These are phyloP conservation scores for Sporothrix luriei DNA, from an alignment of 2,329 filamentous ascomycete species.

Conservation along the genomic window DNA sequence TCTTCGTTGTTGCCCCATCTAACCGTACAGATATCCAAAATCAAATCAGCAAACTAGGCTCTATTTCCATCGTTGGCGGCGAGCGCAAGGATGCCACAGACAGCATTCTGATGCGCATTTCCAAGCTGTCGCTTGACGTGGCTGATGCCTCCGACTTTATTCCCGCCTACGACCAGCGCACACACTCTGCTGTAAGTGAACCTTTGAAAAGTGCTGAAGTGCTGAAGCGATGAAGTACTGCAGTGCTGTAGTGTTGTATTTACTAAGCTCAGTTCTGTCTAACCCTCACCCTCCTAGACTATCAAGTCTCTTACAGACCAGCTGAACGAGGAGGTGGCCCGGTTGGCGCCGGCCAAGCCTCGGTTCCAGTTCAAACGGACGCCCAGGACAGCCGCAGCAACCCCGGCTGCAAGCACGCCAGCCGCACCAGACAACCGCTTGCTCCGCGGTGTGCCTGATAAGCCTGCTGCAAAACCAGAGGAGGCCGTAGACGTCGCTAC, in stretches of 20 bases:
- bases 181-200: conserved; percentile 70
- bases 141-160: conserved; percentile 80
- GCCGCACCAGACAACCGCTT: conserved; percentile 50
- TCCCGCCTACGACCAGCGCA: conserved; percentile 85
- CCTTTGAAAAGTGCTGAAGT: background rate
- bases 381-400: conserved; percentile 26
- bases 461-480: conserved; percentile 1
- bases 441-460: conserved; percentile 35
- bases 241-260: background rate
- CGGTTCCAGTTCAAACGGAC: conserved; percentile 77
- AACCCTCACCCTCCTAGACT: conserved; percentile 51
- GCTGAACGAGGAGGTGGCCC: conserved; percentile 68
- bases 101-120: conserved; percentile 76
- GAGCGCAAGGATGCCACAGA: conserved; percentile 82
- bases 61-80: conserved; percentile 64
- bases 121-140: conserved; percentile 78
- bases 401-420: conserved; percentile 39
- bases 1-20: conserved; percentile 16
- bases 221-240: too few relatives aligned
- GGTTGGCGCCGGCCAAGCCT: conserved; percentile 66
- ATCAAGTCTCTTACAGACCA: conserved; percentile 81
- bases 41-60: conserved; percentile 69
- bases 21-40: conserved; percentile 68
- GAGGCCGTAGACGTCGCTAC: conserved; percentile 28
- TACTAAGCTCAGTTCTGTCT: background rate